These are phyloP conservation scores for Conidiobolus incongruus DNA, from an alignment of 371 early-diverging fungal genomes.

Conservation along the genomic window DNA sequence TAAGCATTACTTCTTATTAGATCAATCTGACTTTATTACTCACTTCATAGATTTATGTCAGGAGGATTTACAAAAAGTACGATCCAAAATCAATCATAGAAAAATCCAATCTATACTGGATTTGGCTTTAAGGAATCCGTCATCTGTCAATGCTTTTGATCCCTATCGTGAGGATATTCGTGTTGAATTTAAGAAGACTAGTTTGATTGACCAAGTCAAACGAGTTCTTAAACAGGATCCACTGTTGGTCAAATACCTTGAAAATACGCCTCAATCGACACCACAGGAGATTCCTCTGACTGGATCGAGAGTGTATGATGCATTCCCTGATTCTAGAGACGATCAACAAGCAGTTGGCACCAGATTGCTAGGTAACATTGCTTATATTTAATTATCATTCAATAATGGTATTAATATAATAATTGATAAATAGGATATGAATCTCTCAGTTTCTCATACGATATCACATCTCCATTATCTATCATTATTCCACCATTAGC, in stretches of 20 bases:
- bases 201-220: too few relatives aligned
- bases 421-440: conserved; percentile 32
- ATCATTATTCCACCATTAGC: conserved; percentile 63
- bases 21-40: conserved; percentile 76
- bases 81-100: conserved; percentile 34
- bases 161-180: conserved; percentile 66
- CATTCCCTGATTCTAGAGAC: background rate
- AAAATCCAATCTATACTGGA: conserved; percentile 70
- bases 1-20: conserved; percentile 77
- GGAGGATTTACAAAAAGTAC: conserved; percentile 38
- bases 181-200: conserved; percentile 31
- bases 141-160: conserved; percentile 54
- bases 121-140: conserved; percentile 63
- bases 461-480: conserved; percentile 66
- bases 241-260: conserved; percentile 32
- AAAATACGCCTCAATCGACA: conserved; percentile 7
- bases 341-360: conserved; percentile 1
- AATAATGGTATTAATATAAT: too few relatives aligned
- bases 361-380: conserved; percentile 5
- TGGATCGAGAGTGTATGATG: background rate
- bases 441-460: conserved; percentile 47
- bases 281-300: background rate
- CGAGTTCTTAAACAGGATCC: too few relatives aligned
- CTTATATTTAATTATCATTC: conserved; percentile 4
- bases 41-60: conserved; percentile 79